phyloP scores from a whole-genome alignment of 2,329 filamentous ascomycete species.

The Peltaster fructicola region DNA sequence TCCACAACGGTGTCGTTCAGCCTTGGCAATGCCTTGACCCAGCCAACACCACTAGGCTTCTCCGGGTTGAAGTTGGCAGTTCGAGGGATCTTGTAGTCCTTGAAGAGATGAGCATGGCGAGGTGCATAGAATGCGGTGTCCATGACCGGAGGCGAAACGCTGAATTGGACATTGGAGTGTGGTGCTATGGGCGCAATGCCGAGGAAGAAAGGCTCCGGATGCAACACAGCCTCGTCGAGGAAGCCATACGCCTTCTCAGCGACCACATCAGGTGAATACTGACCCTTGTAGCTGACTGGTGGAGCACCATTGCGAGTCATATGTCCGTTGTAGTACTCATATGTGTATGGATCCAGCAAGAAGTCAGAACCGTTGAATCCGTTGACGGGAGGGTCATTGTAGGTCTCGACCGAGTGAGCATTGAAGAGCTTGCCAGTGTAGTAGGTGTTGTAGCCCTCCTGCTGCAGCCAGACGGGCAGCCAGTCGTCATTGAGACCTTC shows the following conservation, averaged over 20 bases:
- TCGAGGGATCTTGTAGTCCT: conserved; percentile 40
- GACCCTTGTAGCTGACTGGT: conserved; percentile 37
- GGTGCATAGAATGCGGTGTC: conserved; percentile 21
- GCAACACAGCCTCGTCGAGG: conserved; percentile 39
- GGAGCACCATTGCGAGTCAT: conserved; percentile 42
- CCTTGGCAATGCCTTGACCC: conserved; percentile 26
- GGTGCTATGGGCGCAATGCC: conserved; percentile 48
- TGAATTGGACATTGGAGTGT: conserved; percentile 35
- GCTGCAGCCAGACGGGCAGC: conserved; percentile 53
- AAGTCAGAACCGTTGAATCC: conserved; percentile 40
- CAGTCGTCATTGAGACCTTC: conserved; percentile 50
- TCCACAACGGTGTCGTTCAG: conserved; percentile 31
- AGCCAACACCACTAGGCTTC: conserved; percentile 27
- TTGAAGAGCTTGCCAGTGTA: conserved; percentile 62
- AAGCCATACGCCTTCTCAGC: conserved; percentile 41
- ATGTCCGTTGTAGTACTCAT: conserved; percentile 48
- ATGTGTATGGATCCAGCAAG: conserved; percentile 43
- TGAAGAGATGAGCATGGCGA: conserved; percentile 45
- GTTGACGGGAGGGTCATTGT: conserved; percentile 36
- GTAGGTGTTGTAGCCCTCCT: conserved; percentile 51
- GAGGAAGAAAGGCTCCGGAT: conserved; percentile 47
- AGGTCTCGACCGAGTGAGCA: conserved; percentile 41
- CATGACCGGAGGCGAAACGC: conserved; percentile 1
- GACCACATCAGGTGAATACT: conserved; percentile 42
- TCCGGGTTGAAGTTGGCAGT: conserved; percentile 48